Conservation (phyloP, 768 basidiomycete genomes). For the Pleurotus eryngii region DNA sequence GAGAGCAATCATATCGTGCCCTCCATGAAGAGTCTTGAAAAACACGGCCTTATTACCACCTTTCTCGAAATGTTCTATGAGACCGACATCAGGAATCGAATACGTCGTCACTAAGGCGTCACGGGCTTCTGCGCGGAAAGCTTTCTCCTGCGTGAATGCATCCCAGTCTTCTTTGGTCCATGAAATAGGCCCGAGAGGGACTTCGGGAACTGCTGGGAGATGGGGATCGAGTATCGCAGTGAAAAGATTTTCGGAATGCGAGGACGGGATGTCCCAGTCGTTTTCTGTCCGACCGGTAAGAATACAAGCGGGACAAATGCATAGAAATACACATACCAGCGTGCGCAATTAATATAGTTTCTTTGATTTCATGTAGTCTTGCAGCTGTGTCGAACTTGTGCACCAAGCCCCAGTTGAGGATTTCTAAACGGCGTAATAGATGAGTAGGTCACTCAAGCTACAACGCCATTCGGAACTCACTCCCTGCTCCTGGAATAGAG, state of each 20-base stretch:
- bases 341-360: constrained; percentile 72
- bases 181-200: constrained; percentile 14
- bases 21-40: constrained; percentile 60
- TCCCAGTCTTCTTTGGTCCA: constrained; percentile 6
- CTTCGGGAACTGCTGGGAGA: constrained; percentile 43
- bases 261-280: constrained; percentile 75
- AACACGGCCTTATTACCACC: constrained; percentile 48
- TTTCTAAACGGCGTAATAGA: constrained; percentile 24
- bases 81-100: constrained; percentile 54
- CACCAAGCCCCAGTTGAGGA: constrained; percentile 36
- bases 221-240: constrained; percentile 63
- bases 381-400: constrained; percentile 60
- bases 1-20: constrained; percentile 57
- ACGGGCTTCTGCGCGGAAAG: constrained; percentile 37
- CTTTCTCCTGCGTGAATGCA: constrained; percentile 30
- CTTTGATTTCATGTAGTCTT: constrained; percentile 64
- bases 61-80: constrained; percentile 48
- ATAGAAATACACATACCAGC: constrained; percentile 27
- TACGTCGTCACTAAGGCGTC: constrained; percentile 41
- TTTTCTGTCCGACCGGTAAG: constrained; percentile 30
- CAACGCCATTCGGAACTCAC: constrained; percentile 39
- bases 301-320: neutral
- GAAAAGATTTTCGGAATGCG: constrained; percentile 74
- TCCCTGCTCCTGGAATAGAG: constrained; percentile 56
- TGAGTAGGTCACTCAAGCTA: constrained; percentile 18